These are phyloP conservation scores for Xylariaceae sp. DNA, from an alignment of 2,329 filamentous ascomycete genomes.

Conservation along the genomic window DNA sequence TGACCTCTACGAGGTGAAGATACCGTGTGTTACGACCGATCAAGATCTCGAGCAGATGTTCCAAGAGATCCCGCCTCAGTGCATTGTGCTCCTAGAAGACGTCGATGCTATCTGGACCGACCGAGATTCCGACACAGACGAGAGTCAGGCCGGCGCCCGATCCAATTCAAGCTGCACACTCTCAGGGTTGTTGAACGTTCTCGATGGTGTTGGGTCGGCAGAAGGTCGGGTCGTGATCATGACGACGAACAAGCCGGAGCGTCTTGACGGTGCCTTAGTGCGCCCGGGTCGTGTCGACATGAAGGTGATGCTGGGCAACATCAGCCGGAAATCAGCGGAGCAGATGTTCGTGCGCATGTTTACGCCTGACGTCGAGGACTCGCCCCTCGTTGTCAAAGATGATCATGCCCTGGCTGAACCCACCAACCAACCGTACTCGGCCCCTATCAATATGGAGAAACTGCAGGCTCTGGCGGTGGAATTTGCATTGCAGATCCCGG, in stretches of 20 bases:
- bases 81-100: slow-evolving; percentile 52
- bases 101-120: slow-evolving; percentile 45
- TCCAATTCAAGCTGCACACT: slow-evolving; percentile 43
- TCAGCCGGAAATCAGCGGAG: slow-evolving; percentile 31
- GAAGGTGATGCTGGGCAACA: slow-evolving; percentile 41
- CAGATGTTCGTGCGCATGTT: slow-evolving; percentile 37
- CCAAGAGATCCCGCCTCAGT: slow-evolving; percentile 45
- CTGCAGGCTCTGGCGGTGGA: slow-evolving; percentile 25
- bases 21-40: slow-evolving; percentile 38
- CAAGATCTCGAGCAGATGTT: slow-evolving; percentile 47
- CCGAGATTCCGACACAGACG: slow-evolving; percentile 29
- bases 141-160: slow-evolving; percentile 22
- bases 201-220: slow-evolving; percentile 58
- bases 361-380: slow-evolving; percentile 21
- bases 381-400: slow-evolving; percentile 3
- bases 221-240: slow-evolving; percentile 62
- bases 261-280: slow-evolving; percentile 53
- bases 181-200: slow-evolving; percentile 55
- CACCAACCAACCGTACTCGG: background rate
- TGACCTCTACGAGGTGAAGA: slow-evolving; percentile 47
- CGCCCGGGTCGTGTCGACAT: slow-evolving; percentile 58
- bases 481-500: slow-evolving; percentile 30
- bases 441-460: slow-evolving; percentile 3
- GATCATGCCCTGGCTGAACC: background rate
- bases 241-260: slow-evolving; percentile 59